phyloP scores from a whole-genome alignment of 371 early-diverging fungal genomes.

The Zychaea mexicana region DNA sequence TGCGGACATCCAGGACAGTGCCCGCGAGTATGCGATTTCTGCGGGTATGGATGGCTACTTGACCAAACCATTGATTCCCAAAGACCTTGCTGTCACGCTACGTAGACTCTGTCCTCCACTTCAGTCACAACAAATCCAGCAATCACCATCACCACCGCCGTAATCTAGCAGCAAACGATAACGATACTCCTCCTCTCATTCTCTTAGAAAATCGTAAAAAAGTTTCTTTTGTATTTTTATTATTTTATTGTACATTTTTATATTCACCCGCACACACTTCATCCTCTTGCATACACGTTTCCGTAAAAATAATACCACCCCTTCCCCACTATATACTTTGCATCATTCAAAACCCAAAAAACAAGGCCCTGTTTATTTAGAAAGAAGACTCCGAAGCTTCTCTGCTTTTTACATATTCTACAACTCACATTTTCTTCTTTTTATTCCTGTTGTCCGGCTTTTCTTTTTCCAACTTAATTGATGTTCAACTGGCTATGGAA shows the following conservation, averaged over 20 bases:
- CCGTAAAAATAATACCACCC: too few relatives aligned
- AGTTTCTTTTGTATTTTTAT: not conserved
- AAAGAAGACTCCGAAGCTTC: too few relatives aligned
- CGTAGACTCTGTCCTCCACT: conserved; percentile 22
- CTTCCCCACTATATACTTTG: too few relatives aligned
- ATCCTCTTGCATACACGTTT: not conserved
- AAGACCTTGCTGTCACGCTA: conserved; percentile 36
- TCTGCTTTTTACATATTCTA: too few relatives aligned
- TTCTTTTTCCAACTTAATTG: too few relatives aligned
- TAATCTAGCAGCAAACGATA: not conserved
- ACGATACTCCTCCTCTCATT: not conserved
- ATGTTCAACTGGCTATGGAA: too few relatives aligned
- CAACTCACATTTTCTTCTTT: too few relatives aligned
- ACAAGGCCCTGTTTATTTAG: too few relatives aligned
- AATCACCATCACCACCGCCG: not conserved
- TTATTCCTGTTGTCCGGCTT: too few relatives aligned
- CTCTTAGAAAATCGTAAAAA: not conserved
- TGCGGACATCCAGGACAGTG: conserved; percentile 57
- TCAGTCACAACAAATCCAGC: too few relatives aligned
- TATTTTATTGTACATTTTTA: not conserved
- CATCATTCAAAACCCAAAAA: too few relatives aligned
- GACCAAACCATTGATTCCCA: conserved; percentile 60
- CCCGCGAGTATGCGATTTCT: conserved; percentile 51
- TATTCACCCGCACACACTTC: not conserved
- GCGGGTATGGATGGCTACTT: conserved; percentile 67